Evolutionary conservation across 2,329 filamentous ascomycete species (phyloP), one percentile per base, ranked within the genome.

Genomic region (Alternaria brassicae): DNA sequence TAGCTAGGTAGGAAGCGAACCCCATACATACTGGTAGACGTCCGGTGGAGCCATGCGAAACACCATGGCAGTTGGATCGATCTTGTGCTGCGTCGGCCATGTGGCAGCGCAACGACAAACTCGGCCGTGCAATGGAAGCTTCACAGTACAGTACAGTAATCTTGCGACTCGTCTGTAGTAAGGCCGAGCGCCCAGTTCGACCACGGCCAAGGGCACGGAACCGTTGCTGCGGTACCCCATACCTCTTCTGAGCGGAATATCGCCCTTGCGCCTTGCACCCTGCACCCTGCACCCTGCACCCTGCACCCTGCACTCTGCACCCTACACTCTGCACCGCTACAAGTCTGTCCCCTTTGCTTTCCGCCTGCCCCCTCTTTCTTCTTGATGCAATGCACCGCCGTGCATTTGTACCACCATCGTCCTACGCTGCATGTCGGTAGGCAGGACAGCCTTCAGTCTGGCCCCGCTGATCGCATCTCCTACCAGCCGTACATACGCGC

Each of bases 391-490:
- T 73, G 71, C 67, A 62, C 68, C 54, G 62, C 66, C 55, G 63
- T 65, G 61, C 51, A 58, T 60, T 62, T 70, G 71, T 67, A 60
- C 68, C 57, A 62, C 66, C 55, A 54, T 69, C 61, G 62, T 69
- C 63, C 63, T 62, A 70, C 72, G 65, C 44, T 62, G 58, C 59
- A 65, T 65, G 62, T 53, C 62, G 61, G 60, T 48, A 58, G 57
- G 44, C 60, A 59, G 60, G 54, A 60, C 64, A 49, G 56, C 65
- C 64, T 53, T 62, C 28, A 48, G 28, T 48, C 66, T 58, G 44
- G 65, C 63, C 60, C 64, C 68, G 70, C 71, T 72, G 71, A 72
- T 72, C 72, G 57, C 61, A 62, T 59, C 68, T 67, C 65, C 59
- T 62, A 61, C 61, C 52, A 59, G 52, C 53, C 56, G 45, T 57